Evolutionary conservation across 768 basidiomycete genomes (phyloP), one percentile per base, ranked within the genome.

Genomic region (Phaffia australis): DNA sequence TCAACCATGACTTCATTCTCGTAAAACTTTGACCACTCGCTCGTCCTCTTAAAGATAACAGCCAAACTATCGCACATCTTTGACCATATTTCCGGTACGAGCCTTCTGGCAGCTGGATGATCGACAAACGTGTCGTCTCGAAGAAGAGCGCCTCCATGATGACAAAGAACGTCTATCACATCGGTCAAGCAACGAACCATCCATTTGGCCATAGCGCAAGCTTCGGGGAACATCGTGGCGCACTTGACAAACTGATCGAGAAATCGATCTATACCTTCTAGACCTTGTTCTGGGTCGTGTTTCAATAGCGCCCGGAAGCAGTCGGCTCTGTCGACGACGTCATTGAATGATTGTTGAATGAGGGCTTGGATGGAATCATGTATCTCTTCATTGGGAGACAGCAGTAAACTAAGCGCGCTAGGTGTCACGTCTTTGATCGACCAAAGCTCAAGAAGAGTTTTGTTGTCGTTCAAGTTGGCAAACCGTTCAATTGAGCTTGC

Each of bases 101-200:
- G 79, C 25, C 82, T 76, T 16, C 55, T 81, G 79, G 29, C 83
- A 80, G 23, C 81, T 81, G 16, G 77, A 73, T 81, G 80, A 19
- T 75, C 23, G 69, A 64, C 57, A 63, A 71, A 58, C 35, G 56
- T 27, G 25, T 59, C 42, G 65, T 70, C 21, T 51, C 65, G 30
- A 56, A 65, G 25, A 56, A 59, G n/a, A 69, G 71, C 57, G 73
- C 73, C 5, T 93, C 77, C 6, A 93, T 73, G 70, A 61, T 9
- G 65, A 54, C 90, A 94, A 1, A 98, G 81, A 6, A 86, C 86
- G 48, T 97, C 92, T 65, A 97, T 82, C 65, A 95, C 83, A 73
- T 99, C 95, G 16, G 89, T 89, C 71, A 97, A 81, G 76, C 92
- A 94, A 3, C 87, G 85, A 21, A 95, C 95, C 27, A 97, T 82